Evolutionary conservation across 257 asterid species (phyloP), one percentile per base, ranked within the genome.

Genomic region (Salvia hispanica): DNA sequence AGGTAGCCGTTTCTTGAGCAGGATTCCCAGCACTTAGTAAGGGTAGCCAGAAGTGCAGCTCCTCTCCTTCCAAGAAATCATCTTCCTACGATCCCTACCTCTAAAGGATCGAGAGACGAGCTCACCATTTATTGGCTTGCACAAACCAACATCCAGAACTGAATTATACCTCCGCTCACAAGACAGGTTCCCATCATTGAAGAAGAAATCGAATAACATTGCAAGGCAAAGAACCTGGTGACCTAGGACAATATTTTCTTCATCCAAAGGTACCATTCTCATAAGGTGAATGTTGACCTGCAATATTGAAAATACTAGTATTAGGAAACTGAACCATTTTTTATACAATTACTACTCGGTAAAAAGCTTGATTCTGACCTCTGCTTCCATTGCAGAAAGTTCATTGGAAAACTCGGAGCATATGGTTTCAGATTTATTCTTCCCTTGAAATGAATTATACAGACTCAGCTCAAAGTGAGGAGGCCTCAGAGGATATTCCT

Each of bases 371-470:
- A 64, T 69, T 77, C 83, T 74, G 72, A 94, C 99, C 97, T 94
- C 97, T 70, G 97, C 87, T 79, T 94, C 97, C 86, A 94, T 79
- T 56, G 97, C 94, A 66, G 96, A 86, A 48, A 94, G 96, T 79
- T 94, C 99, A 76, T 94, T 94, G 78, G 79, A 86, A 84, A 86
- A 87, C 75, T 80, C 83, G 1, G 93, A 74, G 71, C 81, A 79
- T 58, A 68, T 74, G 39, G 71, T 72, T 80, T 74, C 83, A 7
- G 78, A 76, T 62, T 70, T 70, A 71, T 74, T 82, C 63, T 82
- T 87, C 12, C 78, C 90, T 58, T 64, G 81, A 6, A 57, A 64
- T 34, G 81, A 79, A 52, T 78, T 67, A 66, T 76, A 66, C 4
- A 90, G 76, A 66, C 76, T 79, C 78, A 91, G 77, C 14, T 72